phyloP scores from a whole-genome alignment of 1,139 yeast species.

The Lodderomyces beijingensis region DNA sequence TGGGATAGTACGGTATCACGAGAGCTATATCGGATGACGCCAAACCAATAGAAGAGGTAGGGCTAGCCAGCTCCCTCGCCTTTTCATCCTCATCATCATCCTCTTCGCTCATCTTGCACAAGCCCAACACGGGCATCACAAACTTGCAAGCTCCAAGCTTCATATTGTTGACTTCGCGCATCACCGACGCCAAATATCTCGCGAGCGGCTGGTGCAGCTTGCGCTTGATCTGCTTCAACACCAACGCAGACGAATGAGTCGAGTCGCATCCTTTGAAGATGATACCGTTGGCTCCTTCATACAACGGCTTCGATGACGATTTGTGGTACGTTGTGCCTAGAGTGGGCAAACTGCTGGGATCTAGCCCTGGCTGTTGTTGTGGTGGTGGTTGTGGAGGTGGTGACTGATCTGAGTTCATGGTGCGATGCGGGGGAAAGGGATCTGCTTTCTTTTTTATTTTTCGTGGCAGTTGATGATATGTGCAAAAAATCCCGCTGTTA shows the following conservation, averaged over 20 bases:
- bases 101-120: background rate
- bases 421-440: background rate
- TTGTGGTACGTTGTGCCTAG: constrained; percentile 20
- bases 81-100: too few species aligned
- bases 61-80: too few species aligned
- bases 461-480: background rate
- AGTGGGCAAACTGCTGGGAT: too few species aligned
- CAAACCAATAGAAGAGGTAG: background rate
- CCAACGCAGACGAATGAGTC: constrained; percentile 17
- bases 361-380: too few species aligned
- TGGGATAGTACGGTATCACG: constrained; percentile 38
- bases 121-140: constrained; percentile 26
- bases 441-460: too few species aligned
- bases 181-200: constrained; percentile 18
- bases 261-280: constrained; percentile 30
- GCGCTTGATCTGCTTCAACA: constrained; percentile 30
- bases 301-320: constrained; percentile 26
- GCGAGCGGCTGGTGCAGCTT: constrained; percentile 14
- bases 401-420: background rate
- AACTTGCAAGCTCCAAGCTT: constrained; percentile 15
- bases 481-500: background rate
- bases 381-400: too few species aligned
- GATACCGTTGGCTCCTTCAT: constrained; percentile 45
- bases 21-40: constrained; percentile 20
- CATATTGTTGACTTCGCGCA: constrained; percentile 25